A percentile compares a stretch with the other conserved stretches of the same genome.
Evolutionary conservation across 208 protist species (phyloP).

Genomic region (Crithidia fasciculata): DNA sequence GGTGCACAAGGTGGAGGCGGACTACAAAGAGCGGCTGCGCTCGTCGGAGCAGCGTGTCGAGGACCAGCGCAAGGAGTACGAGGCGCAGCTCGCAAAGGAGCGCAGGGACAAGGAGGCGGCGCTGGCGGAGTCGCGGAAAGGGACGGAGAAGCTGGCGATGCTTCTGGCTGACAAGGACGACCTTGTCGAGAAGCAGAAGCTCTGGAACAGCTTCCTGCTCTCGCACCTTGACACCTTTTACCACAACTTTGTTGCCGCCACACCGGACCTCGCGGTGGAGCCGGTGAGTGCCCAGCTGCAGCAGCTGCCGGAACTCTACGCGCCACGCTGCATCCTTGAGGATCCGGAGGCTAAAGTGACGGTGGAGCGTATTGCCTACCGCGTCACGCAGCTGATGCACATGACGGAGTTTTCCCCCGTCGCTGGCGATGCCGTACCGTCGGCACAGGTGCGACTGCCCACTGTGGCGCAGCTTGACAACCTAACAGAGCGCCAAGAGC

Average conservation of each 20-base stretch:
- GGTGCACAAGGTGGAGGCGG: conserved; percentile 66
- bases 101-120: conserved; percentile 48
- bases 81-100: conserved; percentile 48
- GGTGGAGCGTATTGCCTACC: conserved; percentile 77
- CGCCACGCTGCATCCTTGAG: conserved; percentile 63
- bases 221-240: conserved; percentile 68
- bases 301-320: conserved; percentile 71
- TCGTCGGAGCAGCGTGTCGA: conserved; percentile 64
- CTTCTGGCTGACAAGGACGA: conserved; percentile 62
- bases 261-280: conserved; percentile 57
- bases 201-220: conserved; percentile 82
- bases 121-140: conserved; percentile 49
- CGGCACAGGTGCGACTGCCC: not conserved
- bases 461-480: conserved; percentile 27
- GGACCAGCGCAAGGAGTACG: conserved; percentile 56
- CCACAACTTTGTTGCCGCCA: conserved; percentile 41
- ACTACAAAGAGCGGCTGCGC: conserved; percentile 79
- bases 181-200: conserved; percentile 63
- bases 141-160: conserved; percentile 57
- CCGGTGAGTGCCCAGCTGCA: conserved; percentile 59
- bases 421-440: not conserved
- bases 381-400: conserved; percentile 68
- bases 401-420: conserved; percentile 28
- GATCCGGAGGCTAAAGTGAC: conserved; percentile 71
- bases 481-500: conserved; percentile 59